phyloP scores from a whole-genome alignment of 2,329 filamentous ascomycete genomes.

The Xylariales sp. region DNA sequence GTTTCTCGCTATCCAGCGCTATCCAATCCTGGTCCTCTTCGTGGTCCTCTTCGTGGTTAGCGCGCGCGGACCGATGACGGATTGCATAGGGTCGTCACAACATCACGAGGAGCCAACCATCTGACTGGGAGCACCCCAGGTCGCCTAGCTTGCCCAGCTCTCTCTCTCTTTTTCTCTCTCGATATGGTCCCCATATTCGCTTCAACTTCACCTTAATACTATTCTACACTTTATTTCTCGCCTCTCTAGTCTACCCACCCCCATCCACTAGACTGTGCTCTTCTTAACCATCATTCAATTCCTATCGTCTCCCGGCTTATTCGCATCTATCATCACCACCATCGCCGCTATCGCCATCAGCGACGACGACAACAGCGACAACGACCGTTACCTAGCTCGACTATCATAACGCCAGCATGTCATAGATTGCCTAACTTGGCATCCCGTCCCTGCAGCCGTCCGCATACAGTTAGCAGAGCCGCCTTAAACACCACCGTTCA shows the following conservation, averaged over 20 bases:
- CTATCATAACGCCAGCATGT: constrained; percentile 42
- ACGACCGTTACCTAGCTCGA: constrained; percentile 9
- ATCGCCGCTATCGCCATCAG: not conserved
- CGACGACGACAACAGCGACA: not conserved
- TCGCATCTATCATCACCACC: constrained; percentile 24
- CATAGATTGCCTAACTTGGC: constrained; percentile 45
- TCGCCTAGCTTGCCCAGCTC: constrained; percentile 20
- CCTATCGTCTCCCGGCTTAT: constrained; percentile 8
- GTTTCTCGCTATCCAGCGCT: constrained; percentile 36
- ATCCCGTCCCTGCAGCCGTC: constrained; percentile 47
- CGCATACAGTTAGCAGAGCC: constrained; percentile 51
- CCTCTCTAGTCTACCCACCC: constrained; percentile 5
- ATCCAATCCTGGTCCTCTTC: constrained; percentile 35
- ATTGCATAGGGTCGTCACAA: constrained; percentile 45
- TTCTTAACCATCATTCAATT: constrained; percentile 9
- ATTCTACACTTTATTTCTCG: constrained; percentile 10
- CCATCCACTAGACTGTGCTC: constrained; percentile 15
- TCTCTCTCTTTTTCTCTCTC: constrained; percentile 13
- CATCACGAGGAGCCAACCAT: constrained; percentile 49
- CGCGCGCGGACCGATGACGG: constrained; percentile 49
- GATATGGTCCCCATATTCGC: constrained; percentile 24
- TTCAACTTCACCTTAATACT: constrained; percentile 22
- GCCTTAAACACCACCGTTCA: constrained; percentile 38
- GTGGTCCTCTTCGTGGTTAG: constrained; percentile 34
- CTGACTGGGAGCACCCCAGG: constrained; percentile 41